Percentiles rank a stretch among this genome's conserved stretches.
Evolutionary conservation across 2,329 filamentous ascomycete species (phyloP).

Genomic region (Alternaria dauci): DNA sequence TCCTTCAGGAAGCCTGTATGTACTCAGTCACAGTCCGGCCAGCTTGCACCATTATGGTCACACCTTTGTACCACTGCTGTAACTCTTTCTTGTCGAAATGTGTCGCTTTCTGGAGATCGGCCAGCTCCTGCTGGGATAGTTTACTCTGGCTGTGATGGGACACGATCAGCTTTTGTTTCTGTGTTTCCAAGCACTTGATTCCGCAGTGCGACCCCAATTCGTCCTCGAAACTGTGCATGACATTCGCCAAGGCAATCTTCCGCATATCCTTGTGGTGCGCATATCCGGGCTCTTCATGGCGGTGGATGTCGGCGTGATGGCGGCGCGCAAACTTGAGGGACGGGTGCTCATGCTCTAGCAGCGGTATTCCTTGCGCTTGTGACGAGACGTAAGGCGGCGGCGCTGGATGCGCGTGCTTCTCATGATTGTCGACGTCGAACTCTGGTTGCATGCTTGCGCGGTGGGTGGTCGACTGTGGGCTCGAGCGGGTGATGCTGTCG

Average conservation of each 20-base stretch:
- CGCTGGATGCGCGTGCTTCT: constrained; percentile 9
- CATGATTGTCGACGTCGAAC: constrained; percentile 9
- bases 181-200: constrained; percentile 34
- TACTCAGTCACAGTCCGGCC: constrained; percentile 27
- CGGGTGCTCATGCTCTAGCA: constrained; percentile 33
- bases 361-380: constrained; percentile 30
- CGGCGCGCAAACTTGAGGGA: constrained; percentile 46
- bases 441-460: constrained; percentile 22
- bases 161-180: constrained; percentile 47
- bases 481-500: constrained; percentile 5
- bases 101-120: constrained; percentile 93
- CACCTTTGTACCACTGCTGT: constrained; percentile 99
- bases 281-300: constrained; percentile 36
- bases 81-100: constrained; percentile 99
- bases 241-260: constrained; percentile 37
- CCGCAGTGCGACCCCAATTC: constrained; percentile 34
- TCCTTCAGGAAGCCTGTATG: constrained; percentile 91
- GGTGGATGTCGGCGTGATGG: constrained; percentile 33
- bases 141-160: constrained; percentile 83
- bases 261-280: constrained; percentile 35
- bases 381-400: constrained; percentile 24
- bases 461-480: constrained; percentile 12
- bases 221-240: constrained; percentile 32
- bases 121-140: constrained; percentile 94
- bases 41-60: constrained; percentile 37